Evolutionary conservation across 495 filamentous ascomycete genomes (phyloP), one percentile per base, ranked within the genome.

Genomic region (Beverwykella pulmonaria): DNA sequence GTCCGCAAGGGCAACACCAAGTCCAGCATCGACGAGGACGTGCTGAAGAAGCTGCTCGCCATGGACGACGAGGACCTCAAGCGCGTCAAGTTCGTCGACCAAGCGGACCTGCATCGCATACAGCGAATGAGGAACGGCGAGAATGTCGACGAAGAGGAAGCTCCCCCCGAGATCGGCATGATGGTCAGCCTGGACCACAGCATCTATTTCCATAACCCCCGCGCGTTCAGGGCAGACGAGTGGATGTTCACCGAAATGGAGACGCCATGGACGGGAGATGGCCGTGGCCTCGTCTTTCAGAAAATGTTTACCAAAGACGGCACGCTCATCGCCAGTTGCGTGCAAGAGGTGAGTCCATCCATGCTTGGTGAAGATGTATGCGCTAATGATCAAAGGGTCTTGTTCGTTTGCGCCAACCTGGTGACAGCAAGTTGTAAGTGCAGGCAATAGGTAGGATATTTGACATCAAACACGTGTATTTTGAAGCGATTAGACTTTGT

Each of bases 241-340:
- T 98, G 94, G 94, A 86, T 97, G 84, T 84, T 96, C 66, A 85
- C 83, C 19, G 93, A 97, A 82, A 93, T 92, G 86, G 86, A 92
- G 77, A 93, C 86, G 62, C 91, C 93, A n/a, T 98, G 94, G 94
- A 85, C 88, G 19, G 92, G 91, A 15, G 92, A 96, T 70, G 93
- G 92, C 19, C 84, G 93, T 61, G 94, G 91, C 0, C 80, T 98
- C 63, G 93, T 93, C 34, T 84, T 84, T 68, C 92, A 96, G 82
- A 87, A 86, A 82, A 92, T 98, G 61, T 98, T 88, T 83, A 86
- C 87, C 46, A 85, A 83, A 72, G 89, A 96, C 69, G 94, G 93
- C 3, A 84, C 80, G 34, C 76, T 98, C 79, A 81, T 98, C 70
- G 94, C 94, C 39, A 92, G 84, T 30, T 94, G 92, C 74, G 83